phyloP scores from a whole-genome alignment of 202 grass and related monocot species.

The Elaeis oleifera region DNA sequence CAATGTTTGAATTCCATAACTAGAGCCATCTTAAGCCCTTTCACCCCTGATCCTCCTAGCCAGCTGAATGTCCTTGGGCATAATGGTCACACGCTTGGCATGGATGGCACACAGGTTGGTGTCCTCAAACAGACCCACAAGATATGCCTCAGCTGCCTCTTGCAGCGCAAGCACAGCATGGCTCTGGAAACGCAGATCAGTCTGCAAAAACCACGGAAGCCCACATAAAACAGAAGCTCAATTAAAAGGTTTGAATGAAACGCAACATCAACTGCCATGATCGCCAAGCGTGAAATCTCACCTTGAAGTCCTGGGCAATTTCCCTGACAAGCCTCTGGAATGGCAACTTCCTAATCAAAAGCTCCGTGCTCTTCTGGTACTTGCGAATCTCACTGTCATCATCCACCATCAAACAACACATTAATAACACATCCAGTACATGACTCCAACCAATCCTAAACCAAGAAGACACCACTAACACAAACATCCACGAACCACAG shows the following conservation, averaged over 20 bases:
- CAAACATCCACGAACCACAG: background rate
- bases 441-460: too few relatives aligned
- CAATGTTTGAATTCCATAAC: too few relatives aligned
- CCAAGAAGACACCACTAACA: too few relatives aligned
- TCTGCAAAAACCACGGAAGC: background rate
- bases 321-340: slow-evolving; percentile 11
- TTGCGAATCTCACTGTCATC: background rate
- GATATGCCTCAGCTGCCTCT: slow-evolving; percentile 3
- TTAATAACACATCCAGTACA: too few relatives aligned
- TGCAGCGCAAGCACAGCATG: slow-evolving; percentile 2
- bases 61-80: slow-evolving; percentile 12
- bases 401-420: background rate
- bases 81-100: slow-evolving; percentile 3
- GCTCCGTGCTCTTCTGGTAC: slow-evolving; percentile 5
- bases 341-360: slow-evolving; percentile 5
- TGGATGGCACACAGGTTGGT: slow-evolving; percentile 7
- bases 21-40: slow-evolving; percentile 1
- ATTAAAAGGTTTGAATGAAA: too few relatives aligned
- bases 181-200: slow-evolving; percentile 10
- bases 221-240: too few relatives aligned
- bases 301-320: slow-evolving; percentile 9
- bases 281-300: background rate
- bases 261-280: background rate
- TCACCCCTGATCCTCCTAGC: background rate
- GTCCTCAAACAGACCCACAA: slow-evolving; percentile 5